Conservation (phyloP, 495 filamentous ascomycete species). For the Penicillium samsonianum region DNA sequence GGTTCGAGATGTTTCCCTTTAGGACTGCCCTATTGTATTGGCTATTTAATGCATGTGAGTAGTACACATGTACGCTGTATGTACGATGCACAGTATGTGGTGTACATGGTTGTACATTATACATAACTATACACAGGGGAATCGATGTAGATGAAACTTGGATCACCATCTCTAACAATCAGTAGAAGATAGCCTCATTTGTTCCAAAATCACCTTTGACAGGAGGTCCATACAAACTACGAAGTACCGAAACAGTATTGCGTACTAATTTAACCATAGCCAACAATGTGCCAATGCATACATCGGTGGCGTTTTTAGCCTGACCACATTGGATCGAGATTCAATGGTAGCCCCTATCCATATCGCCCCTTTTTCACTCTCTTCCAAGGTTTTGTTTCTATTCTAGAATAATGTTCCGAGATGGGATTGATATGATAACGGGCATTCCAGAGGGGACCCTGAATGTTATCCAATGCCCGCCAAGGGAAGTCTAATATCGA, state of each 20-base stretch:
- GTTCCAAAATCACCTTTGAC: not conserved
- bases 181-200: not conserved
- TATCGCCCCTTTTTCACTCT: slow-evolving; percentile 6
- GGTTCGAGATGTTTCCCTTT: slow-evolving; percentile 7
- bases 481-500: slow-evolving; percentile 5
- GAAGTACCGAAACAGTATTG: not conserved
- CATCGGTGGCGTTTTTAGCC: slow-evolving; percentile 36
- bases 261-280: slow-evolving; percentile 12
- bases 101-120: not conserved
- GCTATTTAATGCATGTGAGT: slow-evolving; percentile 3
- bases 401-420: slow-evolving; percentile 16
- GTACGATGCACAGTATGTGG: not conserved
- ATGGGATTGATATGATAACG: slow-evolving; percentile 23
- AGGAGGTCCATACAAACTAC: slow-evolving; percentile 6
- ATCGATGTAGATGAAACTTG: slow-evolving; percentile 1
- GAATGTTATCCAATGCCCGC: slow-evolving; percentile 11
- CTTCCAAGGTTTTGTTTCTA: slow-evolving; percentile 4
- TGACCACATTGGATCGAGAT: slow-evolving; percentile 14
- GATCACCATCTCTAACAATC: not conserved
- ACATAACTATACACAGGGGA: not conserved
- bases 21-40: not conserved
- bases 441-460: slow-evolving; percentile 25
- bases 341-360: slow-evolving; percentile 15
- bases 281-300: slow-evolving; percentile 23
- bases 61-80: not conserved